Evolutionary conservation across 495 filamentous ascomycete species (phyloP).

Genomic region (Oidiodendron maius): DNA sequence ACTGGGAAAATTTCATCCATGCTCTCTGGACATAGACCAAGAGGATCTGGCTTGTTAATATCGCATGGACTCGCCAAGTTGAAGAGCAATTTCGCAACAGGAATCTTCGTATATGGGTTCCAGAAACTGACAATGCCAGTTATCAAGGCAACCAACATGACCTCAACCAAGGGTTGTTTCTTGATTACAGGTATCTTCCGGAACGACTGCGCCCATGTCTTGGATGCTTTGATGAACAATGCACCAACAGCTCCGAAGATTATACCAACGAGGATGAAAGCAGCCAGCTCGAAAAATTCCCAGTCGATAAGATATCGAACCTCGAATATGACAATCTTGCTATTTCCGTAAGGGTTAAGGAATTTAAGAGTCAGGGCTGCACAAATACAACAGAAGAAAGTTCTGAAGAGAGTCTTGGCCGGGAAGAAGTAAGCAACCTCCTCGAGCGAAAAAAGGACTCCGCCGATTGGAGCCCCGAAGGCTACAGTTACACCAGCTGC

Average conservation of each 20-base stretch:
- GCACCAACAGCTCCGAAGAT: constrained; percentile 82
- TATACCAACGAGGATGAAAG: constrained; percentile 79
- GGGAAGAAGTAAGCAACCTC: constrained; percentile 97
- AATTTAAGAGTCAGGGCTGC: constrained; percentile 89
- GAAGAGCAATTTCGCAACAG: constrained; percentile 84
- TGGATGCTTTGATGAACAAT: constrained; percentile 92
- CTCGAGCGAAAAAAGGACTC: constrained; percentile 89
- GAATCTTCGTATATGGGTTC: constrained; percentile 84
- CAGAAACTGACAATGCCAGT: constrained; percentile 87
- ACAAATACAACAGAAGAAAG: constrained; percentile 96
- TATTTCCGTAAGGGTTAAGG: constrained; percentile 90
- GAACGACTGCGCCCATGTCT: constrained; percentile 84
- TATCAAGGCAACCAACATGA: constrained; percentile 77
- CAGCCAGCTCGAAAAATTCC: constrained; percentile 84
- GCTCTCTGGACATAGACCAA: constrained; percentile 70
- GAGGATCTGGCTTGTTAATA: constrained; percentile 49
- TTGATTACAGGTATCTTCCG: constrained; percentile 77
- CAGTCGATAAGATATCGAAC: constrained; percentile 90
- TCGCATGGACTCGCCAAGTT: constrained; percentile 85
- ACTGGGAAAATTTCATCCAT: constrained; percentile 69
- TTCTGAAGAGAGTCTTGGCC: constrained; percentile 95
- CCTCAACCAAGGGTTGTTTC: constrained; percentile 77
- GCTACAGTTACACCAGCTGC: constrained; percentile 92
- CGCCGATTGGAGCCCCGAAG: constrained; percentile 89
- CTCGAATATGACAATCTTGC: constrained; percentile 94